Evolutionary conservation across 176 grass and related monocot species (phyloP).

Genomic region (Aegilops bicornis): DNA sequence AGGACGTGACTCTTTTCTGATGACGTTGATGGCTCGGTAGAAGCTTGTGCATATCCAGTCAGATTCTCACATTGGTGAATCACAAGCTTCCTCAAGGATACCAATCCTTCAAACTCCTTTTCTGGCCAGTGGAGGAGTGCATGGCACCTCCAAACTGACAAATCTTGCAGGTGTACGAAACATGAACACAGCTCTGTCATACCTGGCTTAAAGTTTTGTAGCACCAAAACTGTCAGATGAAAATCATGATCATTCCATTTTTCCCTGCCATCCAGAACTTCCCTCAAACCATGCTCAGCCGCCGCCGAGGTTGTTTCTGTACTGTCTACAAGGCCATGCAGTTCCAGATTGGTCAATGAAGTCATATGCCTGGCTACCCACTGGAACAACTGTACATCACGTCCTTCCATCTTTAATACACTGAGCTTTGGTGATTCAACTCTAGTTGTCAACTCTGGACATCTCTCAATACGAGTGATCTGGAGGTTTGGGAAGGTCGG

Average conservation of each 20-base stretch:
- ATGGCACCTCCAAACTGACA: neutral
- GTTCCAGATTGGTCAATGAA: neutral
- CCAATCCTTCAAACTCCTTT: neutral
- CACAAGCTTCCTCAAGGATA: neutral
- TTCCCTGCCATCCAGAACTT: neutral
- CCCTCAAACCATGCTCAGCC: neutral
- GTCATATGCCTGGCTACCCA: neutral
- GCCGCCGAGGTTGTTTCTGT: neutral
- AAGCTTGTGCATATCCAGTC: neutral
- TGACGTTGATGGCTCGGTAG: neutral
- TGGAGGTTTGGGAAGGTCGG: neutral
- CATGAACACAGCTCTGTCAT: neutral
- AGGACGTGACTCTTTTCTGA: neutral
- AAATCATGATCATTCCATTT: neutral
- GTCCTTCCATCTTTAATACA: neutral
- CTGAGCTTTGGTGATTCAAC: neutral
- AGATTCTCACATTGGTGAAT: neutral
- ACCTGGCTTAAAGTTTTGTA: neutral
- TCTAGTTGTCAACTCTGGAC: neutral
- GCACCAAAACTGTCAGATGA: neutral
- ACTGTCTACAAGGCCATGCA: neutral
- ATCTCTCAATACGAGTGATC: neutral
- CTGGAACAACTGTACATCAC: neutral
- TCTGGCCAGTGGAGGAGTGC: neutral
- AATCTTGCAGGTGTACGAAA: neutral